phyloP scores from a whole-genome alignment of 495 filamentous ascomycete genomes.

The Penicillium paradoxum region DNA sequence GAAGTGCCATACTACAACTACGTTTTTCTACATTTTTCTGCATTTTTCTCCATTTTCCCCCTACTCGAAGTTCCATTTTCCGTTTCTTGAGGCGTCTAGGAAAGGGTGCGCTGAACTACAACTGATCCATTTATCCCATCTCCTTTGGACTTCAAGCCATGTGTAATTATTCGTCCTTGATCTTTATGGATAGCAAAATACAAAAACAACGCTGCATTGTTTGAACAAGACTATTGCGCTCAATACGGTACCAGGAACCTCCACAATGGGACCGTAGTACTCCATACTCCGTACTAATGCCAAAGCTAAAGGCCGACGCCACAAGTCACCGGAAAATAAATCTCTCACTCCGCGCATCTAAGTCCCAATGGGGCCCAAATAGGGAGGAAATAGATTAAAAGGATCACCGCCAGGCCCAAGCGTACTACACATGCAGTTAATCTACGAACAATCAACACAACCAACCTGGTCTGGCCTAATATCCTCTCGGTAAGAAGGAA shows the following conservation, averaged over 20 bases:
- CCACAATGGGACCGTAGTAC: neutral
- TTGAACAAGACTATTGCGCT: neutral
- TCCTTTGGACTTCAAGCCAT: neutral
- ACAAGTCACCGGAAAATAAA: neutral
- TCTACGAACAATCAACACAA: neutral
- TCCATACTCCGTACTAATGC: neutral
- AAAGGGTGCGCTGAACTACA: neutral
- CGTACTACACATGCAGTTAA: neutral
- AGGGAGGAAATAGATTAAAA: neutral
- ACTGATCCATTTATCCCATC: neutral
- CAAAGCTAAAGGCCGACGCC: neutral
- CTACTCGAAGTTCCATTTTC: neutral
- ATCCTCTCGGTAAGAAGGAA: neutral
- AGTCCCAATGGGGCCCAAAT: too few species aligned
- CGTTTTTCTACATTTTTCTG: too few species aligned
- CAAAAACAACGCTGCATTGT: neutral
- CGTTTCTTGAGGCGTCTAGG: neutral
- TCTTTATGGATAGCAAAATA: neutral
- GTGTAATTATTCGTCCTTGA: slow-evolving; percentile 6
- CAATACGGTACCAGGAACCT: neutral
- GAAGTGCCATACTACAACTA: slow-evolving; percentile 4
- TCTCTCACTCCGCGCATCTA: neutral
- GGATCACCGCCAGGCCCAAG: neutral
- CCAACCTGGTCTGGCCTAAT: neutral
- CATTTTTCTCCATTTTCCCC: too few species aligned